Evolutionary conservation across 2,329 filamentous ascomycete species (phyloP).

Genomic region (Nemania abortiva): DNA sequence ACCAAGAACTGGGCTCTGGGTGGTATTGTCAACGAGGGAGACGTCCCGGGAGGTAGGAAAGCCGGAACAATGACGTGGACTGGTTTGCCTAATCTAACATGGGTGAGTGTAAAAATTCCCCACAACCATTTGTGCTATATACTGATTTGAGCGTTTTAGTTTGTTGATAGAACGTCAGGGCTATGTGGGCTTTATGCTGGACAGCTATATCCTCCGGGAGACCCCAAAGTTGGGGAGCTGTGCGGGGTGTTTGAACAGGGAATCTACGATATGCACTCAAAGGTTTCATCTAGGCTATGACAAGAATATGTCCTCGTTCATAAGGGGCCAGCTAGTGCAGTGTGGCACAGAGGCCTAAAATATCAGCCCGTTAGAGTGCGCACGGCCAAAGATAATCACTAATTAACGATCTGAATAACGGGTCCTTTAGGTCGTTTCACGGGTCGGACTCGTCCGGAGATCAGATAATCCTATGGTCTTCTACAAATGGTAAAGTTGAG

Average conservation of each 20-base stretch:
- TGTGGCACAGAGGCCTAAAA: no score
- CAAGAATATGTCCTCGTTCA: background rate
- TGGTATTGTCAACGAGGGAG: slow-evolving; percentile 41
- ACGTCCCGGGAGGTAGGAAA: slow-evolving; percentile 40
- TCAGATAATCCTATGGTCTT: no score
- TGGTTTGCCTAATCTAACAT: slow-evolving; percentile 40
- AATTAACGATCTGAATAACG: no score
- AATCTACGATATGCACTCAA: slow-evolving; percentile 36
- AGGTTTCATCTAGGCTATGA: slow-evolving; percentile 28
- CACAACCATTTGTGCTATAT: background rate
- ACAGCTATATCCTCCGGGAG: slow-evolving; percentile 40
- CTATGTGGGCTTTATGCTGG: slow-evolving; percentile 41
- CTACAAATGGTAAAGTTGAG: no score
- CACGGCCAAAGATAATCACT: background rate
- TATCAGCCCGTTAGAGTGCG: no score
- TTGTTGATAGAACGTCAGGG: slow-evolving; percentile 38
- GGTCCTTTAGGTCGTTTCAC: no score
- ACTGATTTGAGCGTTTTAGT: slow-evolving; percentile 34
- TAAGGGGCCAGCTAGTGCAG: background rate
- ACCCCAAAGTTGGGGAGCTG: slow-evolving; percentile 36
- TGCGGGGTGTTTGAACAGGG: slow-evolving; percentile 37
- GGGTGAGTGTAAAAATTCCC: slow-evolving; percentile 33
- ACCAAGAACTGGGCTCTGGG: slow-evolving; percentile 39
- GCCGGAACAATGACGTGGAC: slow-evolving; percentile 42
- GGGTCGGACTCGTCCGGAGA: no score